Base-by-base conservation (phyloP, 176 grass and related monocot genomes). In the Cenchrus fungigraminus region DNA sequence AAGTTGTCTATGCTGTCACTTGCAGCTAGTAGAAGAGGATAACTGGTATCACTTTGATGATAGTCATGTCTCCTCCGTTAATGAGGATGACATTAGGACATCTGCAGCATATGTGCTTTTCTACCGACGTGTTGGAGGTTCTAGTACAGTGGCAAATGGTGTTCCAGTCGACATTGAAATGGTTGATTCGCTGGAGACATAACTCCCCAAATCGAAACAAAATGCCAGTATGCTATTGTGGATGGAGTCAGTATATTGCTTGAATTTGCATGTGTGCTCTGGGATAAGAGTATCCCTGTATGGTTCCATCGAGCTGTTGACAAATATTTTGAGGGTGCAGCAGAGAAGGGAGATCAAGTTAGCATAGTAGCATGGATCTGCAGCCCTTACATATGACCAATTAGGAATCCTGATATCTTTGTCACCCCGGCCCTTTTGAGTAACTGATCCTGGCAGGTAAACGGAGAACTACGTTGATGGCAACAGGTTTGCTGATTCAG, bases 11-110 rank as follows among this genome's bases (percentile, higher is more conserved):
- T 72, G 8, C 15, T 87, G 73, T 62, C 11, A 45, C 74, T 43
- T 73, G 68, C 89, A 99, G 97, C 73, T 92, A 72, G 90, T 89
- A 47, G 91, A 94, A 88, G 93, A 97, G 71, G 82, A 99, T 50
- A 92, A 70, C 12, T 99, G 97, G 97, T 97, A 94, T 71, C 94
- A 99, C 85, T 99, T 99, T 82, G 97, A 99, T 83, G 97, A 99
- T 61, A 97, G 97, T 67, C 91, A 96, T 50, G 97, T 99, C 40
- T 99, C 94, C 17, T 57, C 83, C 9, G 90, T 94, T 67, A 91
- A 71, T 0, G 97, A 99, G 85, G 90, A 96, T 64, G 93, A 96
- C 53, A 87, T 94, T 59, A 93, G 77, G 57, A 96, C 91, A 52
- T 90, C 94, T 55, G 90, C 97, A 65, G 97, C 91, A 63, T 99